These are phyloP conservation scores for Mangifera indica DNA, from an alignment of 345 rosid species.

Conservation along the genomic window DNA sequence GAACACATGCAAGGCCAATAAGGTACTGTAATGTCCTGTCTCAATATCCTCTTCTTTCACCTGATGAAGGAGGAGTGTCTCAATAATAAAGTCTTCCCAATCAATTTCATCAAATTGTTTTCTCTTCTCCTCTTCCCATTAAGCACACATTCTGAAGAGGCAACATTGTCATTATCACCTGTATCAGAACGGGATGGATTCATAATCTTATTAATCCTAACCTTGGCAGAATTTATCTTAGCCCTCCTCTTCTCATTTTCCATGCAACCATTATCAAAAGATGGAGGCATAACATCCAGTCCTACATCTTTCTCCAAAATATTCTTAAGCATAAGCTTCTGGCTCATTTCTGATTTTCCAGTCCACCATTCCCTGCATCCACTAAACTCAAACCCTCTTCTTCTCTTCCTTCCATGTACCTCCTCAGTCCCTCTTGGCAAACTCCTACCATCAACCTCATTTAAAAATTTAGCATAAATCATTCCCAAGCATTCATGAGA, in stretches of 20 bases:
- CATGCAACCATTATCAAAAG: constrained; percentile 49
- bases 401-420: too few relatives aligned
- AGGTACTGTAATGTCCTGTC: too few relatives aligned
- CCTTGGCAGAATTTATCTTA: constrained; percentile 67
- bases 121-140: constrained; percentile 46
- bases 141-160: constrained; percentile 10
- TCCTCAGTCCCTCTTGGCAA: too few relatives aligned
- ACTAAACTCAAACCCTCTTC: too few relatives aligned
- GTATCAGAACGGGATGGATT: constrained; percentile 33
- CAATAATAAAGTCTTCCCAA: constrained; percentile 89
- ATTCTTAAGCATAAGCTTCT: constrained; percentile 58
- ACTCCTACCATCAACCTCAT: too few relatives aligned
- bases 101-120: constrained; percentile 41
- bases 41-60: too few relatives aligned
- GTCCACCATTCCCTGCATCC: too few relatives aligned
- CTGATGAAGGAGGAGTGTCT: constrained; percentile 65
- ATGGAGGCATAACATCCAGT: constrained; percentile 58
- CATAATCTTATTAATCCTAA: constrained; percentile 48
- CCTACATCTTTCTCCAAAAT: constrained; percentile 78
- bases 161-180: constrained; percentile 11
- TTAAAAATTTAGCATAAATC: too few relatives aligned
- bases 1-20: too few relatives aligned
- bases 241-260: constrained; percentile 52
- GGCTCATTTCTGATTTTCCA: constrained; percentile 70
- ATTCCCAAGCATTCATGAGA: too few relatives aligned